phyloP scores from a whole-genome alignment of 2,329 filamentous ascomycete species.

The Trichoderma pleuroti region DNA sequence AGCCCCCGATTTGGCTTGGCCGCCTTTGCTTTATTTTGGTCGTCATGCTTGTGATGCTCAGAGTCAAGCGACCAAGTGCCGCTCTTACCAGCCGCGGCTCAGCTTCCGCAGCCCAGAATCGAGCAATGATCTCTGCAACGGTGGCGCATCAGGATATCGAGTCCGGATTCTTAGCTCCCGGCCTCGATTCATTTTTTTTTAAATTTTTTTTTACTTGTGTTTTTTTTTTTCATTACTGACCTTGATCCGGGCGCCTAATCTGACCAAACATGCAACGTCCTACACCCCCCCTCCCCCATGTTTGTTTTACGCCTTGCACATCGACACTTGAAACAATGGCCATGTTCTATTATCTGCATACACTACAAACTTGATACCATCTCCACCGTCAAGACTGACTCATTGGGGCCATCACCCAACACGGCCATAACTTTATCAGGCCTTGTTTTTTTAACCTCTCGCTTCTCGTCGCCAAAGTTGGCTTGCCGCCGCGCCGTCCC shows the following conservation, averaged over 20 bases:
- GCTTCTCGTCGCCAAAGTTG: slow-evolving; percentile 2
- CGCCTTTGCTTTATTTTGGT: background rate
- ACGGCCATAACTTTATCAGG: slow-evolving; percentile 8
- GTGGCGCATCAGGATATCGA: background rate
- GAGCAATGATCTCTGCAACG: background rate
- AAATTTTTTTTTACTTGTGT: background rate
- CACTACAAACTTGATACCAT: background rate
- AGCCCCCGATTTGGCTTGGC: background rate
- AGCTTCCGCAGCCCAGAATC: background rate
- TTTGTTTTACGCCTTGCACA: slow-evolving; percentile 1
- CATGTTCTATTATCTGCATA: background rate
- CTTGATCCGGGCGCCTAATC: slow-evolving; percentile 9
- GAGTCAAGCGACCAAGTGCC: background rate
- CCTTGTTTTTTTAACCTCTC: background rate
- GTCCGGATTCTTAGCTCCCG: background rate
- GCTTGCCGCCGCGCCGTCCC: slow-evolving; percentile 2
- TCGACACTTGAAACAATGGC: slow-evolving; percentile 4
- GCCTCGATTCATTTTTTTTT: background rate
- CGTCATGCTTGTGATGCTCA: background rate
- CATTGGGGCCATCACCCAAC: background rate
- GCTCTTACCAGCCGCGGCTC: slow-evolving; percentile 5
- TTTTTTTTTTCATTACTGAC: background rate
- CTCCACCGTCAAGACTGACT: slow-evolving; percentile 3
- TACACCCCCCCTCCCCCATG: background rate
- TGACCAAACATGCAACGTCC: background rate